Conservation (phyloP, 768 basidiomycete species). For the Mycena galericulata region DNA sequence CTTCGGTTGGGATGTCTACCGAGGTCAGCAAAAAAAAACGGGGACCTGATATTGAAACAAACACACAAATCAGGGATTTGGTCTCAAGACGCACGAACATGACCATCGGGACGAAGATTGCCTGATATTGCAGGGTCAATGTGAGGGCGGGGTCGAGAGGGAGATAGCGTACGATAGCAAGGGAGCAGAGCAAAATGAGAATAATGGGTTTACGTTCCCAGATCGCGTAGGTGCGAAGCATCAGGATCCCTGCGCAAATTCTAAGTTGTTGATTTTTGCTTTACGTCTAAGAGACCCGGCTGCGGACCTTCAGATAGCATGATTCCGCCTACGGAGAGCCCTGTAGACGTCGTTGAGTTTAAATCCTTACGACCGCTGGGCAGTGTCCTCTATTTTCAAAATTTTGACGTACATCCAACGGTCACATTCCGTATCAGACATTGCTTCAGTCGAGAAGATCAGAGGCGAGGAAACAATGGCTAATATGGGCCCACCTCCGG, state of each 20-base stretch:
- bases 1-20: slow-evolving; percentile 37
- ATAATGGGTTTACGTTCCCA: slow-evolving; percentile 54
- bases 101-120: slow-evolving; percentile 46
- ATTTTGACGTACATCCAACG: slow-evolving; percentile 18
- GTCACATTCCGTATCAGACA: slow-evolving; percentile 24
- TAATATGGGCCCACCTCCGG: slow-evolving; percentile 12
- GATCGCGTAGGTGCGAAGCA: slow-evolving; percentile 58
- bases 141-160: not conserved
- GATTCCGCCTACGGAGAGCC: slow-evolving; percentile 52
- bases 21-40: not conserved
- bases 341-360: slow-evolving; percentile 40
- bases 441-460: not conserved
- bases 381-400: too few species aligned
- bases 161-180: slow-evolving; percentile 37
- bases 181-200: slow-evolving; percentile 44
- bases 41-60: too few species aligned
- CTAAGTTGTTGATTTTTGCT: not conserved
- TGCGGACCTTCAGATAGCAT: slow-evolving; percentile 50
- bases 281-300: not conserved
- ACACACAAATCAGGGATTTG: slow-evolving; percentile 49
- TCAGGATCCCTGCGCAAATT: slow-evolving; percentile 48
- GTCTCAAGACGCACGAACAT: slow-evolving; percentile 49
- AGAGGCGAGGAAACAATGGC: not conserved
- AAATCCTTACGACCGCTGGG: not conserved
- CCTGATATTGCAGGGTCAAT: slow-evolving; percentile 32